Percentiles rank a stretch among this genome's conserved stretches.
Evolutionary conservation across 2,329 filamentous ascomycete species (phyloP).

Genomic region (Aureobasidium sp.): DNA sequence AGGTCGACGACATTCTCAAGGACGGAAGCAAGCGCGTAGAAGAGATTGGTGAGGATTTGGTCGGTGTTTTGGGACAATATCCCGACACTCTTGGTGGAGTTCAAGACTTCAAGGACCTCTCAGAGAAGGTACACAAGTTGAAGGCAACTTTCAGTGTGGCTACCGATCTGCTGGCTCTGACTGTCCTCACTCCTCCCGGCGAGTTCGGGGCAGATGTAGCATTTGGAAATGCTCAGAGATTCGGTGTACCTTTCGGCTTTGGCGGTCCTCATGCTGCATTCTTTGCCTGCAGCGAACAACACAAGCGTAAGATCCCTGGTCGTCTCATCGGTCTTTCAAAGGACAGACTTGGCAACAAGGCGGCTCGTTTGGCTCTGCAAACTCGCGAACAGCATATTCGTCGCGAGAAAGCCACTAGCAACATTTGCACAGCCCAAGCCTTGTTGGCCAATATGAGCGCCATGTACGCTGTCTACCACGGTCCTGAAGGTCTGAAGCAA

Average conservation of each 20-base stretch:
- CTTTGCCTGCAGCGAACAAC: conserved; percentile 83
- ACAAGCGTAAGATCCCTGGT: conserved; percentile 91
- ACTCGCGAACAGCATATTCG: conserved; percentile 95
- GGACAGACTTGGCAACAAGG: conserved; percentile 74
- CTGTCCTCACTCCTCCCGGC: conserved; percentile 78
- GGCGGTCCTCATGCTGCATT: conserved; percentile 96
- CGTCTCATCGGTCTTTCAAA: conserved; percentile 87
- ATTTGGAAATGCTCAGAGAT: conserved; percentile 84
- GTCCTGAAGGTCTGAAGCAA: conserved; percentile 70
- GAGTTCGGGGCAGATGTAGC: conserved; percentile 95
- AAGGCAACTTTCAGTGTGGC: conserved; percentile 78
- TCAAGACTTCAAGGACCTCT: conserved; percentile 65
- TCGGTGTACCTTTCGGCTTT: conserved; percentile 86
- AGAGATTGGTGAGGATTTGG: conserved; percentile 69
- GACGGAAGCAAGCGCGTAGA: conserved; percentile 60
- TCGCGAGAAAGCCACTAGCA: conserved; percentile 93
- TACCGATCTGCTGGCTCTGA: conserved; percentile 82
- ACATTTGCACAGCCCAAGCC: conserved; percentile 93
- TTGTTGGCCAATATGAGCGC: conserved; percentile 92
- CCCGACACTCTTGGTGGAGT: conserved; percentile 82
- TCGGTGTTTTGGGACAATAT: conserved; percentile 92
- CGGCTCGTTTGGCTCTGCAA: conserved; percentile 78
- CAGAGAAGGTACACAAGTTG: conserved; percentile 68
- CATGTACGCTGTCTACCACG: conserved; percentile 91
- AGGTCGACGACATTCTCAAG: conserved; percentile 63